phyloP scores from a whole-genome alignment of 2,329 filamentous ascomycete species.

The Penicillium psychrosexuale region DNA sequence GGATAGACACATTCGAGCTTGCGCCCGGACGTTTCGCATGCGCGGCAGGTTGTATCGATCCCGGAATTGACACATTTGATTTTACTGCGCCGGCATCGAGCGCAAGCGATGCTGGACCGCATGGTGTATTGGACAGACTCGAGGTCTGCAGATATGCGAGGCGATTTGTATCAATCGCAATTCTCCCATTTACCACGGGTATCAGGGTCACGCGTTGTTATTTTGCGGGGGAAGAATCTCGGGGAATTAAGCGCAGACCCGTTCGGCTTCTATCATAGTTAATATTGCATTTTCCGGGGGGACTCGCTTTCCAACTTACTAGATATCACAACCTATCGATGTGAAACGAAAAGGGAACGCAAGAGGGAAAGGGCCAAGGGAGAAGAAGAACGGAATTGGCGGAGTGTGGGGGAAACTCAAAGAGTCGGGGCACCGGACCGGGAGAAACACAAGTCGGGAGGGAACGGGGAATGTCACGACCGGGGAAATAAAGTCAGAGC shows the following conservation, averaged over 20 bases:
- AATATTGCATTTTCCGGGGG: conserved; percentile 13
- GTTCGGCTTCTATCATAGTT: conserved; percentile 1
- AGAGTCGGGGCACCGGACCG: conserved; percentile 33
- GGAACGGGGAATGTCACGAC: conserved; percentile 19
- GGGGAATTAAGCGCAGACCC: not conserved
- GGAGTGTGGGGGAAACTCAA: conserved; percentile 37
- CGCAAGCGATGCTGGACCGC: conserved; percentile 77
- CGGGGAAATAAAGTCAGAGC: conserved; percentile 8
- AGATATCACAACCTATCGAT: not conserved
- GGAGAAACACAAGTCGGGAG: conserved; percentile 22
- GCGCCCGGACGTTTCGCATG: conserved; percentile 68
- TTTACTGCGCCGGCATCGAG: conserved; percentile 73
- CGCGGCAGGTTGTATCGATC: conserved; percentile 67
- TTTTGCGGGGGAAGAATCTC: not conserved
- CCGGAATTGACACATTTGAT: conserved; percentile 83
- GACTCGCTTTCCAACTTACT: not conserved
- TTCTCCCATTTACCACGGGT: conserved; percentile 13
- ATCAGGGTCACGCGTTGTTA: not conserved
- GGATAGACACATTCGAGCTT: conserved; percentile 65
- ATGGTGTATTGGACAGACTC: conserved; percentile 42
- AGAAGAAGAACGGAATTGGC: conserved; percentile 26
- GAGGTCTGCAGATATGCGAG: conserved; percentile 10
- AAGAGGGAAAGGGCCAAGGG: conserved; percentile 8
- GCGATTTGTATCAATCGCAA: conserved; percentile 2
- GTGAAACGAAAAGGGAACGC: conserved; percentile 5